Percentiles rank a stretch among this genome's conserved stretches.
Conservation (phyloP, 495 filamentous ascomycete genomes). For the Xylaria telfairii region DNA sequence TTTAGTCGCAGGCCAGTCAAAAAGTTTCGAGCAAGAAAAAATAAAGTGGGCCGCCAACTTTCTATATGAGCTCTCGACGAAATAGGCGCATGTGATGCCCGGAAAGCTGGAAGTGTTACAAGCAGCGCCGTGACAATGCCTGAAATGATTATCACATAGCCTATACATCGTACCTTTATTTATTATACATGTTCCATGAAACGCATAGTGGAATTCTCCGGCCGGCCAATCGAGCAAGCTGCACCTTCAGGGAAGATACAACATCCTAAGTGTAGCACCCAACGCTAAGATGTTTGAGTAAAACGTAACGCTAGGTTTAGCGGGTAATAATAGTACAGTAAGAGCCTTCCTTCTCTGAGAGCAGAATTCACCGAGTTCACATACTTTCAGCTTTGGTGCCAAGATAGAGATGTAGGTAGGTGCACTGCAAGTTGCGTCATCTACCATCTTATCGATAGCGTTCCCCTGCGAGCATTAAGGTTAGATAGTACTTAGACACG, state of each 20-base stretch:
- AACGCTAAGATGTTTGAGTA: not conserved
- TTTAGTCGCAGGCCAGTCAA: conserved; percentile 4
- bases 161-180: not conserved
- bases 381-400: too few relatives aligned
- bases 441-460: conserved; percentile 9
- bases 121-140: not conserved
- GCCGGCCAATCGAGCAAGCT: not conserved
- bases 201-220: not conserved
- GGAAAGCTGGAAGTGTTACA: not conserved
- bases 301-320: not conserved
- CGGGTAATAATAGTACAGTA: not conserved
- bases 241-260: not conserved
- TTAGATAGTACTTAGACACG: not conserved
- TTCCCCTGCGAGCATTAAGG: not conserved
- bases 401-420: too few relatives aligned
- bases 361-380: too few relatives aligned
- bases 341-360: too few relatives aligned
- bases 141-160: not conserved
- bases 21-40: conserved; percentile 8
- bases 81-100: not conserved
- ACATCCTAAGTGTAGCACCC: not conserved
- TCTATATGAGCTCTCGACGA: not conserved
- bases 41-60: conserved; percentile 4
- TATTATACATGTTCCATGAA: not conserved
- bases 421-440: too few relatives aligned